phyloP scores from a whole-genome alignment of 2,329 filamentous ascomycete genomes.

The Plenodomus tracheiphilus region DNA sequence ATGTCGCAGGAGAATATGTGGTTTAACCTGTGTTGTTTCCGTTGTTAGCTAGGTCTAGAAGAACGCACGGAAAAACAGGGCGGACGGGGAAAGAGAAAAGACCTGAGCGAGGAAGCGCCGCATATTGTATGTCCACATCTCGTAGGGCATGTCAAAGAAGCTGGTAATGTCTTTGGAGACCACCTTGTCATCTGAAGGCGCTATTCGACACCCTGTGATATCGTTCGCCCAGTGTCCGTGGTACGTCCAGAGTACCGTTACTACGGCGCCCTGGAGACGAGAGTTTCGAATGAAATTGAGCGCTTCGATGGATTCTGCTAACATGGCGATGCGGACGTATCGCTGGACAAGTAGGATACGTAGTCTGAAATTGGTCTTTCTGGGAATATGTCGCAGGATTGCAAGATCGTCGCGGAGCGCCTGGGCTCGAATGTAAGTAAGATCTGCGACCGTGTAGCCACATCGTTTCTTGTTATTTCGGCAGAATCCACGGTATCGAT shows the following conservation, averaged over 20 bases:
- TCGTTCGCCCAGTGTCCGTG: background rate
- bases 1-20: no score
- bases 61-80: no score
- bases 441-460: background rate
- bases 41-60: no score
- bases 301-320: background rate
- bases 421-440: background rate
- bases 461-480: background rate
- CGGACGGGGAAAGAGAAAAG: no score
- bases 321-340: background rate
- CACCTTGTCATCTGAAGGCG: no score
- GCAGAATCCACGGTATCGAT: constrained; percentile 4
- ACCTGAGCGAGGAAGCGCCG: no score
- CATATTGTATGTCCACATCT: no score
- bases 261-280: background rate
- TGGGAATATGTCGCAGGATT: background rate
- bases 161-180: no score
- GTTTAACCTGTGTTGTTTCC: no score
- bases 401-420: background rate
- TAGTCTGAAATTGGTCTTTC: constrained; percentile 1
- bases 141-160: no score
- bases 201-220: no score
- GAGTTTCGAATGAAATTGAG: background rate
- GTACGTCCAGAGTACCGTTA: constrained; percentile 3
- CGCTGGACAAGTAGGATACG: background rate